phyloP scores from a whole-genome alignment of 148 eudicot genomes.

The Pharnaceum exiguum region DNA sequence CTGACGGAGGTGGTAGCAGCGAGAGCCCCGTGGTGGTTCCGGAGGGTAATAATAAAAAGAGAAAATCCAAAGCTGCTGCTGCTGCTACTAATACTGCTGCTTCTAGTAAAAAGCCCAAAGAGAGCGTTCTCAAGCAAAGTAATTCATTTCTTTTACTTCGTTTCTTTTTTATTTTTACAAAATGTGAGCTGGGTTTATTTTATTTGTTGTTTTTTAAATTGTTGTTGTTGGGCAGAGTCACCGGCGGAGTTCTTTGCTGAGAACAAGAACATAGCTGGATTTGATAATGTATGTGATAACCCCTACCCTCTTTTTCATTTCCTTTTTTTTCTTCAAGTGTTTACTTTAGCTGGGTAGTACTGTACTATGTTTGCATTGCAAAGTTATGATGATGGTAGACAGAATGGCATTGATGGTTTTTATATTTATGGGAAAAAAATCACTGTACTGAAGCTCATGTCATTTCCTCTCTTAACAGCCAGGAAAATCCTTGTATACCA shows the following conservation, averaged over 20 bases:
- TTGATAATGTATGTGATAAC: constrained; percentile 69
- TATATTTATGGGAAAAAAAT: background rate
- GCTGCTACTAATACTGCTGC: no score
- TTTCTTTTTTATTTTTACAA: background rate
- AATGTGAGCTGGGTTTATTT: background rate
- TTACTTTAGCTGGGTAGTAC: no score
- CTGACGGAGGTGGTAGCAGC: constrained; percentile 46
- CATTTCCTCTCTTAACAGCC: constrained; percentile 46
- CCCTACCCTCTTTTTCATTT: no score
- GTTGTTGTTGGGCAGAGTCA: constrained; percentile 54
- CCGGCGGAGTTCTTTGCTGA: constrained; percentile 99
- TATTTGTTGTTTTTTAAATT: background rate
- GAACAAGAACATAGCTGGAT: constrained; percentile 95
- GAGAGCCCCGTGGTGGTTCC: constrained; percentile 52
- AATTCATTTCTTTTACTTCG: background rate
- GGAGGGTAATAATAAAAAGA: no score
- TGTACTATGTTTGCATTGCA: no score
- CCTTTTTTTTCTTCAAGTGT: no score
- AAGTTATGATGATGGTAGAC: no score
- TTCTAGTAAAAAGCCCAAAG: constrained; percentile 62
- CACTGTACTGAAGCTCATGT: background rate
- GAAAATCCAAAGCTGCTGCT: constrained; percentile 63
- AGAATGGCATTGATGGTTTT: no score
- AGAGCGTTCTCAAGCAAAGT: constrained; percentile 87
- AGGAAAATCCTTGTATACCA: constrained; percentile 85